A percentile compares a stretch with the other conserved stretches of the same genome.
Conservation (phyloP, 495 filamentous ascomycete species). For the Neurospora sp. region DNA sequence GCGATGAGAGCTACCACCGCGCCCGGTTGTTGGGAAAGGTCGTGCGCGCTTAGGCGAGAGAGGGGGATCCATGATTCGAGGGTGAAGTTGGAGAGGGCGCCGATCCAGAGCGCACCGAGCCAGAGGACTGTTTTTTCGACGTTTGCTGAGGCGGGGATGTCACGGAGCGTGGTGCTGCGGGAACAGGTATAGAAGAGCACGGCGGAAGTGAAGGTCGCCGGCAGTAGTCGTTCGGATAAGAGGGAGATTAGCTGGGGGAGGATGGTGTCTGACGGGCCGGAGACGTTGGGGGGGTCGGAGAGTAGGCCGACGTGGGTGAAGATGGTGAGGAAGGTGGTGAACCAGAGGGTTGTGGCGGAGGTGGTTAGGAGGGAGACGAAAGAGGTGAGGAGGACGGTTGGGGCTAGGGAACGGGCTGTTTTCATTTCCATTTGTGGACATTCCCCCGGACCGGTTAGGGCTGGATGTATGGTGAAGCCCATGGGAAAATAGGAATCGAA, state of each 20-base stretch:
- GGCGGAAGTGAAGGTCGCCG: constrained; percentile 64
- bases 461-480: constrained; percentile 52
- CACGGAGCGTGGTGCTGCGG: constrained; percentile 34
- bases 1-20: constrained; percentile 59
- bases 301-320: constrained; percentile 72
- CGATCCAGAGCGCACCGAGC: constrained; percentile 66
- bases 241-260: constrained; percentile 48
- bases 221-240: constrained; percentile 61
- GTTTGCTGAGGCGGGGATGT: constrained; percentile 51
- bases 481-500: constrained; percentile 75
- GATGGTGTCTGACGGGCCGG: constrained; percentile 30
- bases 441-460: not conserved
- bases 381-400: constrained; percentile 56
- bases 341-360: constrained; percentile 60
- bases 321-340: constrained; percentile 56
- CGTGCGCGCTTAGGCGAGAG: constrained; percentile 61
- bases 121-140: constrained; percentile 68
- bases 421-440: not conserved
- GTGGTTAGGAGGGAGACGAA: constrained; percentile 60
- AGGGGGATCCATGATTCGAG: constrained; percentile 69
- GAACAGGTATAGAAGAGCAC: constrained; percentile 59
- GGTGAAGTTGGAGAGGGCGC: constrained; percentile 73
- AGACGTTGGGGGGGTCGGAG: constrained; percentile 54
- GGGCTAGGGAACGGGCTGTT: constrained; percentile 32
- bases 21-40: constrained; percentile 67